A percentile compares a stretch with the other conserved stretches of the same genome.
phyloP scores from a whole-genome alignment of 768 basidiomycete genomes.

The Boletellus sp. region DNA sequence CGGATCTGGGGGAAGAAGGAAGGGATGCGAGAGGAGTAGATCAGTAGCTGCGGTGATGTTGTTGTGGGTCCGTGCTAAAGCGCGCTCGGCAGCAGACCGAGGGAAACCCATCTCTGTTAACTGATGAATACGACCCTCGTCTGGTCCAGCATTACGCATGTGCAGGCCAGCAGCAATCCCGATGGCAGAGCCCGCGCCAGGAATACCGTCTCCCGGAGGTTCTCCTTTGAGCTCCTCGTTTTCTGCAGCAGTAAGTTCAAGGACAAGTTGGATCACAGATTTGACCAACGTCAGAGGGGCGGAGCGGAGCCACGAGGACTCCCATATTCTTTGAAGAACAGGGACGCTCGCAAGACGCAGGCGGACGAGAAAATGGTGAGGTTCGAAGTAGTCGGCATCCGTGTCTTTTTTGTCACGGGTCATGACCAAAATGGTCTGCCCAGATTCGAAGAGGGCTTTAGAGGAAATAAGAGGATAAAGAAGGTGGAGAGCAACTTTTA shows the following conservation, averaged over 20 bases:
- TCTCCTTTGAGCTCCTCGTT: conserved; percentile 66
- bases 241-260: conserved; percentile 80
- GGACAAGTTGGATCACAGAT: conserved; percentile 69
- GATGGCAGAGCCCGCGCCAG: conserved; percentile 29
- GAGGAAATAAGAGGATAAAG: conserved; percentile 73
- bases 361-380: conserved; percentile 82
- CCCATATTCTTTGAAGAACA: conserved; percentile 69
- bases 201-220: conserved; percentile 33
- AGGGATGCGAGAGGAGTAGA: conserved; percentile 77
- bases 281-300: conserved; percentile 74
- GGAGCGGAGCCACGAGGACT: conserved; percentile 73
- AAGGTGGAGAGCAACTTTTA: conserved; percentile 79
- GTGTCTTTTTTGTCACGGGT: conserved; percentile 78
- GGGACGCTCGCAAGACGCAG: conserved; percentile 71
- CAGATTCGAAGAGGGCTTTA: conserved; percentile 79
- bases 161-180: conserved; percentile 32
- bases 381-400: conserved; percentile 77
- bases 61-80: conserved; percentile 80
- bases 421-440: conserved; percentile 69
- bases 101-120: conserved; percentile 97
- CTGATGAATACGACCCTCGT: conserved; percentile 76
- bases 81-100: conserved; percentile 80
- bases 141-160: conserved; percentile 47
- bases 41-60: conserved; percentile 89
- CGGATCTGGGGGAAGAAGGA: conserved; percentile 69